Conservation (phyloP, 345 rosid species). For the Eucalyptus tenuipes region DNA sequence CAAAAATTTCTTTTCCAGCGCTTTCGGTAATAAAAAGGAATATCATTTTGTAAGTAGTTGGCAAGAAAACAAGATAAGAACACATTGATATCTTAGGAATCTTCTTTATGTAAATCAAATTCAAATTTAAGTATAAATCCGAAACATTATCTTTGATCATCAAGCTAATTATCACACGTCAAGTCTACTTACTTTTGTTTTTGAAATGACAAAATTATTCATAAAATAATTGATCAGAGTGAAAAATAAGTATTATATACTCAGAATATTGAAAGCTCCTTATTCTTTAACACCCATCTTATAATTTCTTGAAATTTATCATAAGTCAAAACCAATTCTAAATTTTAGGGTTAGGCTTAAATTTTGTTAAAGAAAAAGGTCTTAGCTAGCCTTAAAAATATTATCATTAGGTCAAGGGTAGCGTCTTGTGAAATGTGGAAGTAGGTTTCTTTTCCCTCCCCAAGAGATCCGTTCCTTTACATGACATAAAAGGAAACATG, state of each 20-base stretch:
- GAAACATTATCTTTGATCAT: fast-evolving
- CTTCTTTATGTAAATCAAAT: neutral
- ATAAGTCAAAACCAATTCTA: neutral
- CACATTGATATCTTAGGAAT: neutral
- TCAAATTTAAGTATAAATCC: neutral
- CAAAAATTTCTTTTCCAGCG: neutral
- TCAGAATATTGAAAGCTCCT: neutral
- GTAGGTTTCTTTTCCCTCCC: neutral
- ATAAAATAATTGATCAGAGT: neutral
- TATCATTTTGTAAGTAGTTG: neutral
- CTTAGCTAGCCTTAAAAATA: neutral
- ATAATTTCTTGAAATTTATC: neutral
- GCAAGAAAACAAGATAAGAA: neutral
- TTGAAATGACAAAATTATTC: neutral
- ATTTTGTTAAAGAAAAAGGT: neutral
- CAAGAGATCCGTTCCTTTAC: neutral
- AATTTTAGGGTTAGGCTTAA: neutral
- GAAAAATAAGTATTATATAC: neutral
- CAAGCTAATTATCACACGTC: fast-evolving
- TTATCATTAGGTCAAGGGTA: neutral
- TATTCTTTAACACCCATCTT: neutral
- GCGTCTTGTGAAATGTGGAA: neutral
- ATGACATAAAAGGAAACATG: neutral
- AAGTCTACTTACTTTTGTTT: neutral
- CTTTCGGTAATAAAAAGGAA: neutral